Evolutionary conservation across 2,329 filamentous ascomycete species (phyloP).

Genomic region (Ceratocystis huliohia): DNA sequence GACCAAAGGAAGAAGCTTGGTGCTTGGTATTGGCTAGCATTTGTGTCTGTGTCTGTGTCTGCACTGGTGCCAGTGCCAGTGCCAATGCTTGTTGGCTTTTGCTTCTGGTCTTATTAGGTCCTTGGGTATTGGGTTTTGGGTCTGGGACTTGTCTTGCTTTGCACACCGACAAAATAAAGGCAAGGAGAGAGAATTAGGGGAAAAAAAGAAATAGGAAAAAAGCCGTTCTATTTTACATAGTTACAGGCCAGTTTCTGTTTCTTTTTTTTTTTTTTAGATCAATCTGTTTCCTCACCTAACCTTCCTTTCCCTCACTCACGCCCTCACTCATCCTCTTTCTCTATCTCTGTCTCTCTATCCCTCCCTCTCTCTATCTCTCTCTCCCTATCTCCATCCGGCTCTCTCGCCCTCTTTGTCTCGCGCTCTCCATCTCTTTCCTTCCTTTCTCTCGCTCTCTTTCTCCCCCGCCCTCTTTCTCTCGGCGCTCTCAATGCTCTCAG

Average conservation of each 20-base stretch:
- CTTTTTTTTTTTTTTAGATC: neutral
- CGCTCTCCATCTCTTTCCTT: neutral
- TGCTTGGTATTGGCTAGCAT: neutral
- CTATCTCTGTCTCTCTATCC: neutral
- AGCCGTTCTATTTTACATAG: neutral
- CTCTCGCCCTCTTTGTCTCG: neutral
- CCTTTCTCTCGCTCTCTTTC: no score
- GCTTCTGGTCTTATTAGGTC: neutral
- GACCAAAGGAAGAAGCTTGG: neutral
- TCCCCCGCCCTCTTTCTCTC: no score
- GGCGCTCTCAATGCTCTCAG: no score
- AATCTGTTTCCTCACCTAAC: neutral
- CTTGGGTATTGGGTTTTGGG: no score
- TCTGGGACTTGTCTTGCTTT: neutral
- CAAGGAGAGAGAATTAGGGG: neutral
- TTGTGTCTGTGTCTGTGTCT: neutral
- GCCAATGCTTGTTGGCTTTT: neutral
- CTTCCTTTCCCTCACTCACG: neutral
- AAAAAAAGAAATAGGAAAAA: neutral
- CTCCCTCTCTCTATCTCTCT: neutral
- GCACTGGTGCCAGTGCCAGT: neutral
- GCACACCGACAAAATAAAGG: neutral
- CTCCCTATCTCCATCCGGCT: neutral
- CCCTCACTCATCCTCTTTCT: neutral
- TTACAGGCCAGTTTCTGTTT: neutral